Base-by-base conservation (phyloP, 306 rosid genomes). In the Pterocarpus santalinus region DNA sequence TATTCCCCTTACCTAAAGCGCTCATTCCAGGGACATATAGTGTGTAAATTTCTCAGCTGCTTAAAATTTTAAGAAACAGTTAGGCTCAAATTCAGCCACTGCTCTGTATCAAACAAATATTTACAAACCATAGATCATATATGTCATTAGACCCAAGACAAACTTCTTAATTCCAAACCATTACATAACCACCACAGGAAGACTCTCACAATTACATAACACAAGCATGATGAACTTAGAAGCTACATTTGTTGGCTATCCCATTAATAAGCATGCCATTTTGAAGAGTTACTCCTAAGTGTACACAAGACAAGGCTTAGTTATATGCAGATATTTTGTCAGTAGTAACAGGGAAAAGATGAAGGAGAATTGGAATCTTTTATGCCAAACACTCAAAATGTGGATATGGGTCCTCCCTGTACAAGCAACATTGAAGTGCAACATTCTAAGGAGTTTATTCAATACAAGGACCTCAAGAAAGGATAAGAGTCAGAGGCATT, bases 401-500 rank as follows among this genome's bases (percentile, higher is more conserved):
- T 43, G 75, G 11, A 13, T 14, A 52, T 12, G 2, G 52, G 68
- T 41, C 39, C 34, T 30, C 73, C 49, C 66, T 63, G 39, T 33
- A 15, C 41, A 72, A 57, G 36, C 16, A 36, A 15, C 72, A 43
- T 56, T 60, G 11, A 34, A 56, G 80, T 56, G n/a, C 46, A 72
- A 63, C 56, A 80, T 72, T 80, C 66, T 35, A 63, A 63, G 36
- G 64, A 76, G 52, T 49, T n/a, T 49, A 63, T 32, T 51, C 63
- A 64, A 15, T 65, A 32, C 33, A 60, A 34, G 52, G 9, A 11
- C 38, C 55, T 13, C 65, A 22, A 13, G 34, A 65, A 65, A 55
- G 61, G 34, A 43, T 32, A 65, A 39, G 34, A 46, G 56, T 39
- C 30, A 2, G 6, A 38, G 9, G 16, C 11, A 47, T 69, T 46